Percentiles rank a stretch among this genome's conserved stretches.
phyloP scores from a whole-genome alignment of 2,329 filamentous ascomycete species.

The Gnomoniopsis sp. region DNA sequence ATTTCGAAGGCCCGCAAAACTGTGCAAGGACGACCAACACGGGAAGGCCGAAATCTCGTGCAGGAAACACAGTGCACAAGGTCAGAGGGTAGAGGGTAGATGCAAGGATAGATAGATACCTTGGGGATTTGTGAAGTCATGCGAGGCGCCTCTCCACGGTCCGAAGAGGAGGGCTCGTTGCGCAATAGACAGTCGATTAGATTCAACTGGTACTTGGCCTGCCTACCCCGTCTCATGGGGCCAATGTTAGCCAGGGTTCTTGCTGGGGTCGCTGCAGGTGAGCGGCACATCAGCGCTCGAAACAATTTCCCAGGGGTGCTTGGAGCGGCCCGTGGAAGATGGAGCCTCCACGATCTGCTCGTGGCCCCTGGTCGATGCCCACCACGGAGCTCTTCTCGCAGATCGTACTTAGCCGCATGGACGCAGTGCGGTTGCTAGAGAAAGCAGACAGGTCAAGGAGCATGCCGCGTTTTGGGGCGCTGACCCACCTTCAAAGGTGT shows the following conservation, averaged over 20 bases:
- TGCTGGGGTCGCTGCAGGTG: slow-evolving; percentile 16
- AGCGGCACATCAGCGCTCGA: slow-evolving; percentile 14
- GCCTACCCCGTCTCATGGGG: slow-evolving; percentile 12
- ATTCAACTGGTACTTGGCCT: slow-evolving; percentile 25
- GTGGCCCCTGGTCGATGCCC: slow-evolving; percentile 3
- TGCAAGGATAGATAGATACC: slow-evolving; percentile 28
- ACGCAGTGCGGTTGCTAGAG: slow-evolving; percentile 11
- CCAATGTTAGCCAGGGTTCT: slow-evolving; percentile 17
- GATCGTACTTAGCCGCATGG: slow-evolving; percentile 11
- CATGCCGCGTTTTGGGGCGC: slow-evolving; percentile 1
- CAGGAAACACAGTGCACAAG: not conserved
- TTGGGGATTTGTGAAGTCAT: slow-evolving; percentile 46
- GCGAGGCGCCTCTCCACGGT: slow-evolving; percentile 34
- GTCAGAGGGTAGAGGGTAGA: not conserved
- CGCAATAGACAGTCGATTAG: slow-evolving; percentile 24
- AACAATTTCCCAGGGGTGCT: slow-evolving; percentile 8
- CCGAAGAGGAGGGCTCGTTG: slow-evolving; percentile 31
- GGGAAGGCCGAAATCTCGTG: too few species aligned
- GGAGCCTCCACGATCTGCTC: slow-evolving; percentile 16
- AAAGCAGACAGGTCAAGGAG: slow-evolving; percentile 3
- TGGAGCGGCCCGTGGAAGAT: slow-evolving; percentile 10
- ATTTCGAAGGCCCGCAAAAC: too few species aligned
- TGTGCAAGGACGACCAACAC: too few species aligned
- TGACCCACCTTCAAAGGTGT: slow-evolving; percentile 18
- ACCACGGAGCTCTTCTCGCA: slow-evolving; percentile 5